Percentiles rank a stretch among this genome's conserved stretches.
These are phyloP conservation scores for Straminergon stramineum DNA, from an alignment of 225 moss, liverwort and hornwort genomes.

Conservation along the genomic window DNA sequence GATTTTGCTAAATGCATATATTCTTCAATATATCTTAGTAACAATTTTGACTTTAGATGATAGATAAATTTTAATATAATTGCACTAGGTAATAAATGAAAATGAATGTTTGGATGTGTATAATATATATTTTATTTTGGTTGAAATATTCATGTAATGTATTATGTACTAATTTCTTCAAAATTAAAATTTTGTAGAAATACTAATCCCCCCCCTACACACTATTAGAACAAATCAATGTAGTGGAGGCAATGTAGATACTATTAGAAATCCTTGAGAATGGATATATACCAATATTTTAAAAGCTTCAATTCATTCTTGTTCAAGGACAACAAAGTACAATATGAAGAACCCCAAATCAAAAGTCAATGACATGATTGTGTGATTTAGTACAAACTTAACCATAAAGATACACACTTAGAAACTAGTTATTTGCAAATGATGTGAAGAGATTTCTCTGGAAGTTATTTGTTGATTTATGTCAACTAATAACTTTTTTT, in stretches of 20 bases:
- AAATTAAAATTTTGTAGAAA: background rate
- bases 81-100: background rate
- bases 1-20: background rate
- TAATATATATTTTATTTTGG: background rate
- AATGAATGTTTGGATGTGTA: background rate
- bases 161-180: background rate
- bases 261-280: background rate
- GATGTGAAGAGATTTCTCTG: no score
- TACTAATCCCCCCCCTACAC: accelerated
- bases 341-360: background rate
- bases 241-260: background rate
- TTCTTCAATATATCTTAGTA: background rate
- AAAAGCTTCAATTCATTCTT: accelerated
- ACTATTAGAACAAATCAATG: background rate
- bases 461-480: background rate
- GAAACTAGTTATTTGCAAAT: background rate
- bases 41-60: background rate
- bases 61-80: background rate
- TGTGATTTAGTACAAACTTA: accelerated
- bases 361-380: background rate
- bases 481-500: background rate
- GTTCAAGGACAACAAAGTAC: background rate
- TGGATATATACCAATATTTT: background rate
- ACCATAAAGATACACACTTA: accelerated
- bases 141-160: background rate